Evolutionary conservation across 176 grass and related monocot genomes (phyloP).

Genomic region (Poa pratensis): DNA sequence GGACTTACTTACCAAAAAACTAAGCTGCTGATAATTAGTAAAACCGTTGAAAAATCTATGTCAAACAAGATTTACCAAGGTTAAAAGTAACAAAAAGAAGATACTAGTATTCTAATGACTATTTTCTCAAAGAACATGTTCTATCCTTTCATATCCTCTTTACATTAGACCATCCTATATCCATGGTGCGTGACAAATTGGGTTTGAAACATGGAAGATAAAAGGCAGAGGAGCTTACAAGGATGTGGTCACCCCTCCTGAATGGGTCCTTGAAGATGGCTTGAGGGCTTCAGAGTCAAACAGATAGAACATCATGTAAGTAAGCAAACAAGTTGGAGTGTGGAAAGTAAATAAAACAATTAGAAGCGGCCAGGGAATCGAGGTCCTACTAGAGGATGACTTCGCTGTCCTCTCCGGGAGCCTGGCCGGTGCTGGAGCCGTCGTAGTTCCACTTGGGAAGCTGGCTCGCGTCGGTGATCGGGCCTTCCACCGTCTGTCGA

Average conservation of each 20-base stretch:
- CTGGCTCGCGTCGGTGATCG: conserved; percentile 67
- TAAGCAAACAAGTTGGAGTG: conserved; percentile 32
- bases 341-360: conserved; percentile 8
- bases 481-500: conserved; percentile 74
- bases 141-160: background rate
- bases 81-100: background rate
- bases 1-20: background rate
- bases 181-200: background rate
- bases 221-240: conserved; percentile 55
- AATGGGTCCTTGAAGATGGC: conserved; percentile 98
- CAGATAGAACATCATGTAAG: conserved; percentile 6
- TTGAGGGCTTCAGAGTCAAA: conserved; percentile 68
- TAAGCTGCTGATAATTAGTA: background rate
- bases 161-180: background rate
- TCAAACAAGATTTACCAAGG: background rate
- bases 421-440: conserved; percentile 92
- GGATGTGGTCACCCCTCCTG: conserved; percentile 93
- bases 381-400: conserved; percentile 91
- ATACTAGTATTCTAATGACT: background rate
- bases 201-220: conserved; percentile 8
- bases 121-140: background rate
- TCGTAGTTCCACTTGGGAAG: conserved; percentile 98
- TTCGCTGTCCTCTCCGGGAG: conserved; percentile 97
- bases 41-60: background rate
- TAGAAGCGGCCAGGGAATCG: background rate